Evolutionary conservation across 805 yeast species (phyloP), one percentile per base, ranked within the genome.

Genomic region (Middelhovenomyces tepae): DNA sequence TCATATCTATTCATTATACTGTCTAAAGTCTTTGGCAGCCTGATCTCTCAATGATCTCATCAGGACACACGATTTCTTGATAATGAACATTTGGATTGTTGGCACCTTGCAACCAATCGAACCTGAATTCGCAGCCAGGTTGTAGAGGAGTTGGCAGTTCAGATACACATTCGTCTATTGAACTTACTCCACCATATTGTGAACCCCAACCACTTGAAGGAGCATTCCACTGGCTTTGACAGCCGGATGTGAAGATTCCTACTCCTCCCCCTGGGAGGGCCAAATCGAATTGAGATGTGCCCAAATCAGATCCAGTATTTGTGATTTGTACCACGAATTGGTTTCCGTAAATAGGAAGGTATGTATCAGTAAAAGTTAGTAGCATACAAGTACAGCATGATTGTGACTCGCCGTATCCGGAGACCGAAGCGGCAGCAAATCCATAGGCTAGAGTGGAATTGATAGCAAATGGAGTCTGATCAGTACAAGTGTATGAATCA

Each of bases 51-150:
- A 35, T 32, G 13, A 32, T 16, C 14, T 23, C 20, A 22, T 34
- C 21, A 17, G 36, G 36, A 29, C 36, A 32, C 14, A 11, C 22
- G 11, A 32, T 28, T 32, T 32, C 28, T 7, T 15, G 14, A 14
- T 13, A 32, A 16, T 20, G 13, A 10, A 32, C 34, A 7, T 20
- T 18, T 14, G 36, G 36, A 31, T 34, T 32, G 16, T 24, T 19
- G 11, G 27, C 23, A 15, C 22, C 22, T 14, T 31, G 32, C 13
- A 32, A 20, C 11, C 15, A 26, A 13, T 18, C 36, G 14, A 32
- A 32, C 29, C 36, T 32, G 35, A 34, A 32, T 14, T 32, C 25
- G 27, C 36, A 32, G 14, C 36, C 36, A 8, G 16, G n/a, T 32
- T 18, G 24, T n/a, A 32, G 17, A 32, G 19, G 15, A 10, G 24